phyloP scores from a whole-genome alignment of 345 rosid species.

The Hibiscus syriacus region DNA sequence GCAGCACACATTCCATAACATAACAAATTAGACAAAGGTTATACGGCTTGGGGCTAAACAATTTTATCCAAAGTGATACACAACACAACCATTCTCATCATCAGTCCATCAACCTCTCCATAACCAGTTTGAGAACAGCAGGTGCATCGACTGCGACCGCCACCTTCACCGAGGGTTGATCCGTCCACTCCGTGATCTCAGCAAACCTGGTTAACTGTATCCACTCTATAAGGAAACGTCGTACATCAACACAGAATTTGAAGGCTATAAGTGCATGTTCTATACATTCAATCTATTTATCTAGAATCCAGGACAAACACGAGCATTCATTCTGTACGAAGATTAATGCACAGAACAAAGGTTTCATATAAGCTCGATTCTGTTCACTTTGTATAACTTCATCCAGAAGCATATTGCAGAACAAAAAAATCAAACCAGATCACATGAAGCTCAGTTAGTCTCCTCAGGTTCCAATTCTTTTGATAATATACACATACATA shows the following conservation, averaged over 20 bases:
- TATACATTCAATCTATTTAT: neutral
- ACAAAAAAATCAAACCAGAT: neutral
- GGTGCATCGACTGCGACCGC: conserved; percentile 90
- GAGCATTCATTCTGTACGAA: neutral
- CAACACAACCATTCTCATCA: neutral
- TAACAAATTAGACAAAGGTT: too few relatives aligned
- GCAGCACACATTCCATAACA: too few relatives aligned
- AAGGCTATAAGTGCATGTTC: neutral
- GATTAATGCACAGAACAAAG: neutral
- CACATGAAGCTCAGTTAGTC: neutral
- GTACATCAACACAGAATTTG: neutral
- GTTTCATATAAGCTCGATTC: neutral
- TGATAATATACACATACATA: neutral
- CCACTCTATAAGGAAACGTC: neutral
- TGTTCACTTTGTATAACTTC: neutral
- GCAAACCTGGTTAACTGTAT: conserved; percentile 17
- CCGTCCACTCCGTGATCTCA: too few relatives aligned
- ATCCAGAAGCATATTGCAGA: too few relatives aligned
- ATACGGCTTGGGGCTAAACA: neutral
- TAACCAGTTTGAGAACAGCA: conserved; percentile 49
- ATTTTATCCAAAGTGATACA: neutral
- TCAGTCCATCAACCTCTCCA: conserved; percentile 71
- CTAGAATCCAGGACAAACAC: neutral
- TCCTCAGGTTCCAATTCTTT: neutral
- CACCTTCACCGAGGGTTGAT: conserved; percentile 73